phyloP scores from a whole-genome alignment of 768 basidiomycete species.

The Suillus discolor region DNA sequence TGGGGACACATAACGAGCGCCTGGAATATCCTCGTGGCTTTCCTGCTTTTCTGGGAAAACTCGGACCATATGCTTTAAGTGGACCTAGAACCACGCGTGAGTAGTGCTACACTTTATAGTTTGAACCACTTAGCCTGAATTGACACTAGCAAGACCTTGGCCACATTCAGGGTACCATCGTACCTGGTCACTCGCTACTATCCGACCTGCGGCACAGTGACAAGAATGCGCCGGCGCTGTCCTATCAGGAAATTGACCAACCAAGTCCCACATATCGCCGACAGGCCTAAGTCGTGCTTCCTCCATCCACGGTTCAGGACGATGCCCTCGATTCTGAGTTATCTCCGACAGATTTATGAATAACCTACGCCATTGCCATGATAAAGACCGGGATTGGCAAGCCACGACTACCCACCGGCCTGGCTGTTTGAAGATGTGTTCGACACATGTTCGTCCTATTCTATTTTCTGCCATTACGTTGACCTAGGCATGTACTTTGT shows the following conservation, averaged over 20 bases:
- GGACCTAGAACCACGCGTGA: not conserved
- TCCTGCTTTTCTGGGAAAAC: not conserved
- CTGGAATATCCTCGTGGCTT: not conserved
- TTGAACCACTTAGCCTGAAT: not conserved
- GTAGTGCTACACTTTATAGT: not conserved
- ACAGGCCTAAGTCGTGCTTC: not conserved
- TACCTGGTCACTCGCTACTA: constrained; percentile 3
- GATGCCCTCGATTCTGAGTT: not conserved
- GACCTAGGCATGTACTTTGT: not conserved
- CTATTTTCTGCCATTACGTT: not conserved
- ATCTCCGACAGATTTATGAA: not conserved
- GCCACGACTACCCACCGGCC: not conserved
- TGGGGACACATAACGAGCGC: not conserved
- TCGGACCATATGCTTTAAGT: not conserved
- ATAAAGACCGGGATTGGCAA: not conserved
- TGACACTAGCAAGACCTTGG: not conserved
- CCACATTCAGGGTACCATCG: not conserved
- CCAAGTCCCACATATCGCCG: not conserved
- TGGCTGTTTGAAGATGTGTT: not conserved
- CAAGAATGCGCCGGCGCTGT: not conserved
- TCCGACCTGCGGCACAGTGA: not conserved
- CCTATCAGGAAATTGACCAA: not conserved
- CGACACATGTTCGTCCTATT: not conserved
- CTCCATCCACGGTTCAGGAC: too few relatives aligned
- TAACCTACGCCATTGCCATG: not conserved